These are phyloP conservation scores for Sphaerulina vaccinii DNA, from an alignment of 2,329 filamentous ascomycete species.

Conservation along the genomic window DNA sequence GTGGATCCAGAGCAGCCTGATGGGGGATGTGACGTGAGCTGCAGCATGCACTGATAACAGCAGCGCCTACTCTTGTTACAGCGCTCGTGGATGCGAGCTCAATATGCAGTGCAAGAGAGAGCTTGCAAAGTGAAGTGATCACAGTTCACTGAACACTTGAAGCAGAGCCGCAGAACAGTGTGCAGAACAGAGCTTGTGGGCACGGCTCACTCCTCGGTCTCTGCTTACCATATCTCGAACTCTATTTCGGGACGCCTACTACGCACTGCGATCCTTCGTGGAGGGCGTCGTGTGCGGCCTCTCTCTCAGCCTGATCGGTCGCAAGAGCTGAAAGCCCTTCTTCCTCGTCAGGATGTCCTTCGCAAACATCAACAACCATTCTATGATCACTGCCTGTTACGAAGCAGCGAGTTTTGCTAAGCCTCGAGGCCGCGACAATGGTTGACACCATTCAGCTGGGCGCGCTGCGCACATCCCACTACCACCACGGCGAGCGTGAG, in stretches of 20 bases:
- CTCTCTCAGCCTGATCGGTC: slow-evolving; percentile 13
- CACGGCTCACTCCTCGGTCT: not conserved
- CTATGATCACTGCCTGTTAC: not conserved
- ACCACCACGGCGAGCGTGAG: not conserved
- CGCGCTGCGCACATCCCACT: not conserved
- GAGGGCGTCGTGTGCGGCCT: slow-evolving; percentile 2
- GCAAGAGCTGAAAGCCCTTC: not conserved
- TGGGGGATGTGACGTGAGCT: too few relatives aligned
- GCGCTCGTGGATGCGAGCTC: too few relatives aligned
- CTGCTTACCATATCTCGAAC: slow-evolving; percentile 1
- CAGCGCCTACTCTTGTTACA: too few relatives aligned
- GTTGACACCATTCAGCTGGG: slow-evolving; percentile 1
- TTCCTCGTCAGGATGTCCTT: slow-evolving; percentile 4
- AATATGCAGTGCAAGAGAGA: too few relatives aligned
- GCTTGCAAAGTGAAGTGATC: too few relatives aligned
- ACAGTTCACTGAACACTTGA: not conserved
- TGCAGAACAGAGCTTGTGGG: not conserved
- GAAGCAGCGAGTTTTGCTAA: slow-evolving; percentile 1
- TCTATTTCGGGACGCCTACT: not conserved
- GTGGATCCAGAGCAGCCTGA: too few relatives aligned
- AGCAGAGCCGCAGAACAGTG: not conserved
- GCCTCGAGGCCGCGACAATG: slow-evolving; percentile 14
- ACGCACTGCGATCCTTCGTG: slow-evolving; percentile 1
- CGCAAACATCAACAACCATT: not conserved
- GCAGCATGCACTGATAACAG: too few relatives aligned